These are phyloP conservation scores for Argentina anserina DNA, from an alignment of 306 rosid genomes.

Conservation along the genomic window DNA sequence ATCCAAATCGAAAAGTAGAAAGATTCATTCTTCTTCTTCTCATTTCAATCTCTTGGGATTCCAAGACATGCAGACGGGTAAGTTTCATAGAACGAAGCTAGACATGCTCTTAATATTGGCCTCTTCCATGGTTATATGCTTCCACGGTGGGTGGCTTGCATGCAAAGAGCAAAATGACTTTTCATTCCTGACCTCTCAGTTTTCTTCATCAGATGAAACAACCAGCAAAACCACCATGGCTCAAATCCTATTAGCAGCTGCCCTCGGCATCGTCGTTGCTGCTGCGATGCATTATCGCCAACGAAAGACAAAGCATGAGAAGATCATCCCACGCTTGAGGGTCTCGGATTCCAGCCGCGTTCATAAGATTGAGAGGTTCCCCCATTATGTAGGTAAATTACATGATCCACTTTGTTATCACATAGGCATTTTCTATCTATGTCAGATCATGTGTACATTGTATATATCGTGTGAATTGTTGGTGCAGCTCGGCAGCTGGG, in stretches of 20 bases:
- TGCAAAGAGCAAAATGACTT: no score
- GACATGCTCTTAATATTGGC: not conserved
- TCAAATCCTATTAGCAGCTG: constrained; percentile 61
- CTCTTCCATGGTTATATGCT: not conserved
- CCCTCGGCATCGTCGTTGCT: constrained; percentile 61
- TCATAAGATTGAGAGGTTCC: constrained; percentile 74
- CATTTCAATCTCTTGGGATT: constrained; percentile 22
- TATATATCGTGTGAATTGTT: constrained; percentile 5
- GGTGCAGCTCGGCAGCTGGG: constrained; percentile 97
- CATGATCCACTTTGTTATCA: not conserved
- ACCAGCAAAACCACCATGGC: constrained; percentile 48
- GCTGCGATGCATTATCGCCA: constrained; percentile 56
- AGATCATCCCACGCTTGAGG: constrained; percentile 59
- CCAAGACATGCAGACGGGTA: constrained; percentile 59
- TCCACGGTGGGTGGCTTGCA: no score
- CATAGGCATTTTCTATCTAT: not conserved
- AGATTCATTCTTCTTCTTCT: constrained; percentile 8
- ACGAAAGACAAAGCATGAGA: constrained; percentile 40
- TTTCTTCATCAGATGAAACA: constrained; percentile 33
- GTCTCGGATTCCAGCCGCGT: constrained; percentile 35
- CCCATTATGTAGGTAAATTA: constrained; percentile 82
- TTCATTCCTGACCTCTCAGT: not conserved
- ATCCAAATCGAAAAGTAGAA: constrained; percentile 6
- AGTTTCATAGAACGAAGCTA: constrained; percentile 5
- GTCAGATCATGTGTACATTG: not conserved